Base-by-base conservation (phyloP, 805 yeast genomes). In the Sugiyamaella marilandica region DNA sequence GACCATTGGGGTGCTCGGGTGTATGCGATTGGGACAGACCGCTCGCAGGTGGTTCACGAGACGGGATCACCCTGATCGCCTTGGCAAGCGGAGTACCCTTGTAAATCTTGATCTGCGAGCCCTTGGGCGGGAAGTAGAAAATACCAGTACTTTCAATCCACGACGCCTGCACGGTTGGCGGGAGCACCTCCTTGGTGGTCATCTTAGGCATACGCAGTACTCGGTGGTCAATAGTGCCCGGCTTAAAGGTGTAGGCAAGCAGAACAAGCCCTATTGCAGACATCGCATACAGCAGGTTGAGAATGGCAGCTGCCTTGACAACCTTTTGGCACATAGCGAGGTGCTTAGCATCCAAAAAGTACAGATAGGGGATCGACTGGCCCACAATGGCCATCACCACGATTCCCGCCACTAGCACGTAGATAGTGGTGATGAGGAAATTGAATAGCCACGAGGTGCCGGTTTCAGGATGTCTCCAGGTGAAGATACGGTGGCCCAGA, bases 401-500 rank as follows among this genome's bases (percentile, higher is more conserved):
- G 50, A 84, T 74, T 5, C 77, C 82, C 26, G 74, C 50, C 29
- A 85, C 89, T 47, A 82, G 59, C 5, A 68, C 59, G 62, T 85
- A 85, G 35, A 81, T 59, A 2, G 66, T 41, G 44, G 75, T 62
- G 84, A 85, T 79, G 29, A 69, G 49, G 33, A 55, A 55, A 79
- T 83, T 79, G 60, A 85, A 80, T 34, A 71, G 54, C 39, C 18
- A 11, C 41, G 76, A 65, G 18, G 80, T 74, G 37, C 90, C 91
- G 10, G 82, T 76, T 49, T 79, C 82, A 7, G 92, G 91, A 63
- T 85, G 91, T 65, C 84, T 74, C 87, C 89, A 84, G 5, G 88
- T 83, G 67, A 84, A 83, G 19, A 85, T 70, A 64, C 92, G 77
- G 65, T 84, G 90, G 2, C 87, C 87, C 49, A 85, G 68, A 19